Percentiles rank a stretch among this genome's conserved stretches.
These are phyloP conservation scores for Pyricularia grisea DNA, from an alignment of 2,329 filamentous ascomycete genomes.

Conservation along the genomic window DNA sequence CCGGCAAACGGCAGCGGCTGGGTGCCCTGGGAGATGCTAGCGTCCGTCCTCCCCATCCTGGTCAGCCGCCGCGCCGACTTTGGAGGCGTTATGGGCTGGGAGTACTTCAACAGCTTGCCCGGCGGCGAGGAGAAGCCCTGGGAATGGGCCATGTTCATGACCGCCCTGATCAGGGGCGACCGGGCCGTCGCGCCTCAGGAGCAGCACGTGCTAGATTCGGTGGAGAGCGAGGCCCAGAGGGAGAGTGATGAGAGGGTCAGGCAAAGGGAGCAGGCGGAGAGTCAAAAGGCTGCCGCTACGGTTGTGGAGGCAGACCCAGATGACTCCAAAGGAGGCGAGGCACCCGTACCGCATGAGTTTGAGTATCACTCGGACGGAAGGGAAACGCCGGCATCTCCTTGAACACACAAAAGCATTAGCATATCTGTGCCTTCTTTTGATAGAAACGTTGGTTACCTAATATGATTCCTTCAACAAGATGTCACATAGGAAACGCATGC, in stretches of 20 bases:
- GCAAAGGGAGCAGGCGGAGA: neutral
- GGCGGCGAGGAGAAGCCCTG: conserved; percentile 51
- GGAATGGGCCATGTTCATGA: conserved; percentile 65
- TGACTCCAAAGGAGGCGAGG: conserved; percentile 10
- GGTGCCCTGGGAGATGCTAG: conserved; percentile 49
- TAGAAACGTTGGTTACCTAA: neutral
- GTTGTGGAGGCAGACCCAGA: conserved; percentile 14
- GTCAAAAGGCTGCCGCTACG: neutral
- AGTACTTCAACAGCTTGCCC: conserved; percentile 68
- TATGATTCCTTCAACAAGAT: neutral
- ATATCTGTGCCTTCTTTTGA: neutral
- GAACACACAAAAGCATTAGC: neutral
- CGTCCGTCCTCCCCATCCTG: conserved; percentile 46
- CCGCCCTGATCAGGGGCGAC: conserved; percentile 16
- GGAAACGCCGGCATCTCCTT: conserved; percentile 1
- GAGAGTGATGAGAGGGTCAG: neutral
- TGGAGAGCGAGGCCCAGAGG: conserved; percentile 1
- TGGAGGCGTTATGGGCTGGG: conserved; percentile 79
- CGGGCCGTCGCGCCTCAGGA: neutral
- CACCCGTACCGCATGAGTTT: conserved; percentile 18
- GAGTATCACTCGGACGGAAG: conserved; percentile 20
- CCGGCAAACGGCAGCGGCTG: conserved; percentile 59
- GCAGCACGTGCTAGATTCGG: neutral
- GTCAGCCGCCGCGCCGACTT: conserved; percentile 52
- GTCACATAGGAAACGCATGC: neutral